A percentile compares a stretch with the other conserved stretches of the same genome.
phyloP scores from a whole-genome alignment of 495 filamentous ascomycete species.

The Penicillium canescens region DNA sequence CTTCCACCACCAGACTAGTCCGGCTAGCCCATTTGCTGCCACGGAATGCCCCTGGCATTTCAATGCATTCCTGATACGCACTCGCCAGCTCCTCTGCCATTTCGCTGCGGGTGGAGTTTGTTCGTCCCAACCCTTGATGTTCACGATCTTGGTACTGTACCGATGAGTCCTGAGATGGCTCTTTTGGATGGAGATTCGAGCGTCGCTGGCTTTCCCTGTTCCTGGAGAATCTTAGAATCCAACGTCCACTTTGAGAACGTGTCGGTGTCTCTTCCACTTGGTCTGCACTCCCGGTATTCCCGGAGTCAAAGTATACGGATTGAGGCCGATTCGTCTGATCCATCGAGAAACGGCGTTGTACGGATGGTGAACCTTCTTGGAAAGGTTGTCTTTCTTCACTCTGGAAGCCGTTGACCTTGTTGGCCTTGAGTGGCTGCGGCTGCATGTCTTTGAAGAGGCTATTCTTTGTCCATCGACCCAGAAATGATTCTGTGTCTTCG shows the following conservation, averaged over 20 bases:
- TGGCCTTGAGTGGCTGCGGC: neutral
- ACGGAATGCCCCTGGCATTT: constrained; percentile 29
- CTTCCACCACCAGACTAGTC: constrained; percentile 17
- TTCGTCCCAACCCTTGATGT: constrained; percentile 9
- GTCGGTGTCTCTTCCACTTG: constrained; percentile 7
- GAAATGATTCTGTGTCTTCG: neutral
- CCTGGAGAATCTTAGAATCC: constrained; percentile 16
- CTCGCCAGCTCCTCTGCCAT: constrained; percentile 21
- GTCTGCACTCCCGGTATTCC: constrained; percentile 5
- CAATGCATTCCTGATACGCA: constrained; percentile 29
- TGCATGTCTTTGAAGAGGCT: neutral
- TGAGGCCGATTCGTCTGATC: neutral
- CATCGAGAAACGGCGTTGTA: neutral
- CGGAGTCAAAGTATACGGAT: neutral
- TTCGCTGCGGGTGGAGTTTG: constrained; percentile 16
- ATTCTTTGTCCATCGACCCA: neutral
- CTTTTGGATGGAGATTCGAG: constrained; percentile 9
- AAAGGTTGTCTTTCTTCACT: too few relatives aligned
- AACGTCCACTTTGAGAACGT: constrained; percentile 14
- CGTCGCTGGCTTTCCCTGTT: constrained; percentile 12
- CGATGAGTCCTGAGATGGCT: constrained; percentile 13
- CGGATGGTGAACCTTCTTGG: neutral
- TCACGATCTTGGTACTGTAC: constrained; percentile 11
- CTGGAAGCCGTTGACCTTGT: neutral
- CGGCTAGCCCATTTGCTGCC: constrained; percentile 30